Evolutionary conservation across 2,329 filamentous ascomycete genomes (phyloP).

Genomic region (Bimuria novae-zelandiae): DNA sequence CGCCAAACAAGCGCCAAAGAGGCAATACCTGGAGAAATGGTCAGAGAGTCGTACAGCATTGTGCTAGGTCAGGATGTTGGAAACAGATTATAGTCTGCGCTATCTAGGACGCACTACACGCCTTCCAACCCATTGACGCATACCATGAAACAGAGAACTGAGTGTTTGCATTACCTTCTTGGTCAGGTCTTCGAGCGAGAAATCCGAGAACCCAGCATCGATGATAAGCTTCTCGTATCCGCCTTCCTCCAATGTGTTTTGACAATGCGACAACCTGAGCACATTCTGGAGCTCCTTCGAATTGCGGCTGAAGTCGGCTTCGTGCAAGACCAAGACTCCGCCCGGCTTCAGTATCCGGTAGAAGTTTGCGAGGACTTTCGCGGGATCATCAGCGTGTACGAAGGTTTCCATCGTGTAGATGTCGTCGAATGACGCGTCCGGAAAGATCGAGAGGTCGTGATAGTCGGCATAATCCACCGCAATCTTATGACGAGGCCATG

Average conservation of each 20-base stretch:
- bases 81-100: neutral
- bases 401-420: too few species aligned
- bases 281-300: slow-evolving; percentile 22
- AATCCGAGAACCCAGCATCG: slow-evolving; percentile 44
- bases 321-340: slow-evolving; percentile 52
- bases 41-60: neutral
- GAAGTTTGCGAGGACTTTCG: too few species aligned
- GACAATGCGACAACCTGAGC: slow-evolving; percentile 22
- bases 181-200: slow-evolving; percentile 52
- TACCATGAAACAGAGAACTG: neutral
- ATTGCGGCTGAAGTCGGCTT: slow-evolving; percentile 48
- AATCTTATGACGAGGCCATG: too few species aligned
- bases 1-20: slow-evolving; percentile 55
- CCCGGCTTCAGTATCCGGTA: too few species aligned
- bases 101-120: neutral
- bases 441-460: too few species aligned
- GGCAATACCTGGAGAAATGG: slow-evolving; percentile 32
- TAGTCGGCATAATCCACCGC: too few species aligned
- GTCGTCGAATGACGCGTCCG: too few species aligned
- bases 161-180: slow-evolving; percentile 46
- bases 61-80: neutral
- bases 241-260: slow-evolving; percentile 40
- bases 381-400: too few species aligned
- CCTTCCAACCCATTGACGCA: neutral
- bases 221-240: slow-evolving; percentile 46